phyloP scores from a whole-genome alignment of 2,329 filamentous ascomycete genomes.

The Apiospora saccharicola region DNA sequence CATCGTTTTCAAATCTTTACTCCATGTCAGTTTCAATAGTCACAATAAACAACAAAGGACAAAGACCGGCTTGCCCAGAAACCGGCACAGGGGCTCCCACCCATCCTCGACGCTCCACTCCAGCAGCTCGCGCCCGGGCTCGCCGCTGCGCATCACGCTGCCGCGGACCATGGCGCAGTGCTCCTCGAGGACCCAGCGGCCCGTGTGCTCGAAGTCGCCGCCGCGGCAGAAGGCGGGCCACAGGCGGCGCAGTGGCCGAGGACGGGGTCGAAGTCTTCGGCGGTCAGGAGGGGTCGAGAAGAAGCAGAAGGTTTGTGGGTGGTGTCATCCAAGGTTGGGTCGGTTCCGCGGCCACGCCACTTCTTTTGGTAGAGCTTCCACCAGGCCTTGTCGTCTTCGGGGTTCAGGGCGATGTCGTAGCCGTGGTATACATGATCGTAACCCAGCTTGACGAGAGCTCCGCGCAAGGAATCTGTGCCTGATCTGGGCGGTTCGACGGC shows the following conservation, averaged over 20 bases:
- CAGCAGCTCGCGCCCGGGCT: constrained; percentile 39
- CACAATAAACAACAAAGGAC: no score
- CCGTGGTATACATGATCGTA: not conserved
- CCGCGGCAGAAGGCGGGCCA: constrained; percentile 69
- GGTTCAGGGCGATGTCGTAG: not conserved
- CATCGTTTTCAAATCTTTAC: no score
- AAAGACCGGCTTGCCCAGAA: constrained; percentile 43
- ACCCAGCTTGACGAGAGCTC: not conserved
- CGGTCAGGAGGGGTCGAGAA: not conserved
- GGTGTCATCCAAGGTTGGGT: not conserved
- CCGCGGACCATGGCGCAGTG: constrained; percentile 41
- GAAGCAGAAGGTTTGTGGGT: no score
- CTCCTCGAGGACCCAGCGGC: constrained; percentile 63
- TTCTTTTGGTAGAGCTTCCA: not conserved
- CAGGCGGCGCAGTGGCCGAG: not conserved
- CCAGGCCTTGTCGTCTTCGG: not conserved
- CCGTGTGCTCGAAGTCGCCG: constrained; percentile 70
- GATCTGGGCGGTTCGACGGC: not conserved
- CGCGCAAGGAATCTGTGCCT: not conserved
- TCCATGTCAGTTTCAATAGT: no score
- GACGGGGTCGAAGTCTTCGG: not conserved
- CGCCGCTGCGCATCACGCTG: constrained; percentile 35
- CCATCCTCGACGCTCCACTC: constrained; percentile 44
- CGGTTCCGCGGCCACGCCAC: not conserved
- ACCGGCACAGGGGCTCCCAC: constrained; percentile 47